Evolutionary conservation across 768 basidiomycete genomes (phyloP).

Genomic region (Termitomyces sp.): DNA sequence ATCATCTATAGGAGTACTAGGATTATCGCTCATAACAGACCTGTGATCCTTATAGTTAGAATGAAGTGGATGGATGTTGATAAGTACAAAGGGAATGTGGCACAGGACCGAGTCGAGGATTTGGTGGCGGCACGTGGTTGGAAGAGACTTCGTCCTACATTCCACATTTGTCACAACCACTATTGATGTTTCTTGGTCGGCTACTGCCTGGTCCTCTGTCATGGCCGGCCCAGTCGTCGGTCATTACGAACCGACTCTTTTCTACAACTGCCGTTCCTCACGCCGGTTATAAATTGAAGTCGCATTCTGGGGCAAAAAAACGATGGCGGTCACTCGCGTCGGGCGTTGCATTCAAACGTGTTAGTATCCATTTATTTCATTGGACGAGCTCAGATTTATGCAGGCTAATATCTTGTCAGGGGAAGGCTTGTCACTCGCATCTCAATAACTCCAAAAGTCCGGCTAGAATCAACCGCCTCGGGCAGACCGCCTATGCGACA

Average conservation of each 20-base stretch:
- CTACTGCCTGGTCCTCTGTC: slow-evolving; percentile 4
- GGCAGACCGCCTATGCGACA: slow-evolving; percentile 61
- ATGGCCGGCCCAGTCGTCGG: slow-evolving; percentile 13
- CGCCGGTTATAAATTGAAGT: slow-evolving; percentile 74
- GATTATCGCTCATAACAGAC: slow-evolving; percentile 31
- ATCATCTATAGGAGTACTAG: slow-evolving; percentile 59
- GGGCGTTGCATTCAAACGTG: slow-evolving; percentile 66
- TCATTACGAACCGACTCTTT: slow-evolving; percentile 36
- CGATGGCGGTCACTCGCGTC: slow-evolving; percentile 70
- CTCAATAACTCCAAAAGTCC: slow-evolving; percentile 65
- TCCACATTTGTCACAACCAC: background rate
- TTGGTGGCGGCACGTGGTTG: slow-evolving; percentile 11
- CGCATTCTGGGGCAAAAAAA: slow-evolving; percentile 78
- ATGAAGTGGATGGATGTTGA: slow-evolving; percentile 1
- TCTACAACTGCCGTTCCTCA: slow-evolving; percentile 50
- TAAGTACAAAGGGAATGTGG: background rate
- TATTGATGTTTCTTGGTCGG: slow-evolving; percentile 9
- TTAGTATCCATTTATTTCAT: slow-evolving; percentile 26
- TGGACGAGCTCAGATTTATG: background rate
- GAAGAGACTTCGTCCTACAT: background rate
- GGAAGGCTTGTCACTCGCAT: slow-evolving; percentile 67
- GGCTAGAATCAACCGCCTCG: slow-evolving; percentile 58
- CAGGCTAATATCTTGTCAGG: slow-evolving; percentile 31
- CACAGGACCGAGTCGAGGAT: background rate
- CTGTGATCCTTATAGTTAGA: slow-evolving; percentile 2